Evolutionary conservation across 306 rosid genomes (phyloP), one percentile per base, ranked within the genome.

Genomic region (Rosa lucieae): DNA sequence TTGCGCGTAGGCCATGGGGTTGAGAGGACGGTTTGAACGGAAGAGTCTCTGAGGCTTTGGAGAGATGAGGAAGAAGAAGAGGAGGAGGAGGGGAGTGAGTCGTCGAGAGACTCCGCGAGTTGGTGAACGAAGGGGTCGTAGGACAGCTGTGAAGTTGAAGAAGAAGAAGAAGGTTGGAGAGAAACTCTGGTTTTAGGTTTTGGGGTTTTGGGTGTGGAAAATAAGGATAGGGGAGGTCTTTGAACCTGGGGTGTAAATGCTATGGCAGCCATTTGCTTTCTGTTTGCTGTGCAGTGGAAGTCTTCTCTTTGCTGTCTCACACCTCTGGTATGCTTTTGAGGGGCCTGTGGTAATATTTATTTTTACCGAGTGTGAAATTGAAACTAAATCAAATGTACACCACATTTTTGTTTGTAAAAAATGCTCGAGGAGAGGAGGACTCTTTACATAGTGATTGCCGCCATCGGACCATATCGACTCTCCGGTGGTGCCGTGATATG

Each of bases 41-140:
- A 90, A 18, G 86, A 52, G 39, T 88, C 82, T 17, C 98, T 75
- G 12, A 95, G 97, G 53, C 83, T 91, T n/a, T 88, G 94, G 37
- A 95, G 98, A 84, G 90, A 73, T 58, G 74, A 71, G 9, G 88
- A 12, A 8, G 85, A 76, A 62, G 81, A 55, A 11, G 80, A 58
- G 8, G 35, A 32, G 37, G 92, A 83, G 3, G 91, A 81, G 0
- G 96, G 82, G 42, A 91, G 68, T 0, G 91, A 86, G 51, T 95
- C 99, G 87, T 95, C 99, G 1, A 95, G 89, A 65, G 94, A 71
- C 82, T 95, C 99, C 0, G 99, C 99, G 6, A 95, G 93, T 75
- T 95, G 87, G 13, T 93, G 94, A 65, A 95, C 89, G 67, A 93
- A 95, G 3, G 97, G 98, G 83, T 95, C 99, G 55, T 87, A 76